Evolutionary conservation across 1,284 basidiomycete genomes (phyloP).

Genomic region (Cerioporus squamosus): DNA sequence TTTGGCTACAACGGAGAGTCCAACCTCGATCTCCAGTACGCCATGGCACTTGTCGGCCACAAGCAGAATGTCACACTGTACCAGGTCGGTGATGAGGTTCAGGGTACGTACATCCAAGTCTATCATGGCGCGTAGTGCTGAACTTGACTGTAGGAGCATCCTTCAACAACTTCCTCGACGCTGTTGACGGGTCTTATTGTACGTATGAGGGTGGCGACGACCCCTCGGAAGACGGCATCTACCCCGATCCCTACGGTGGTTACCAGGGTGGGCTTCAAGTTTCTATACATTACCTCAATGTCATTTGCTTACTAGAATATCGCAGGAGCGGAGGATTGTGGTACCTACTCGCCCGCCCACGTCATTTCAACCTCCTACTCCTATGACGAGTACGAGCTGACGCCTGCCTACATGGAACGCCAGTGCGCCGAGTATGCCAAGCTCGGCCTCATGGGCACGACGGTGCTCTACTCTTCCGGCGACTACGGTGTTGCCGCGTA

Average conservation of each 20-base stretch:
- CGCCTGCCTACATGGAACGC: conserved; percentile 43
- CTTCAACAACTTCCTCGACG: conserved; percentile 52
- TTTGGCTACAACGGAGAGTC: conserved; percentile 52
- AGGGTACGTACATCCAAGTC: conserved; percentile 18
- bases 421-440: conserved; percentile 61
- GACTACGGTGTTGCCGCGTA: conserved; percentile 50
- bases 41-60: conserved; percentile 13
- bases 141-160: conserved; percentile 47
- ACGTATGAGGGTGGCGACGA: conserved; percentile 66
- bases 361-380: conserved; percentile 61
- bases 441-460: conserved; percentile 49
- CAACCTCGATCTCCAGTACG: conserved; percentile 34
- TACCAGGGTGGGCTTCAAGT: conserved; percentile 12
- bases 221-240: conserved; percentile 34
- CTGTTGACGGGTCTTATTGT: conserved; percentile 57
- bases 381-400: conserved; percentile 48
- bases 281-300: no score
- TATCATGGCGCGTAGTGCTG: no score
- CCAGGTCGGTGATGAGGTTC: conserved; percentile 44
- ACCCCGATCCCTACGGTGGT: conserved; percentile 23
- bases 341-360: conserved; percentile 42
- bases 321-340: conserved; percentile 40
- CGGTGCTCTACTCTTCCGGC: conserved; percentile 55
- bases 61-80: conserved; percentile 44
- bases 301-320: no score